Base-by-base conservation (phyloP, 805 yeast genomes). In the Ogataea populi-albae region DNA sequence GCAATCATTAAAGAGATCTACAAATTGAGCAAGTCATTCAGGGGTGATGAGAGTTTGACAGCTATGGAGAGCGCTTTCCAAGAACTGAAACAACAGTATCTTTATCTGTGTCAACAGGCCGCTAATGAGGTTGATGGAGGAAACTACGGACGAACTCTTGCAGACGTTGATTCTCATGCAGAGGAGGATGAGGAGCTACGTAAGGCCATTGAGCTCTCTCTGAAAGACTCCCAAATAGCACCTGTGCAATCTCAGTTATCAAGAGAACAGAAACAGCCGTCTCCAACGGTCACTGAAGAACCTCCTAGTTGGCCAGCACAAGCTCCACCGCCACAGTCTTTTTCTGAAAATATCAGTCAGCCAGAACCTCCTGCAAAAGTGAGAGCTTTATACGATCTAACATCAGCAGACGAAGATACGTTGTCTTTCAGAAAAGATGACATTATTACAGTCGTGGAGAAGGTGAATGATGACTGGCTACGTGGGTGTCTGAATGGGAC, bases 401-500 rank as follows among this genome's bases (percentile, higher is more conserved):
- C 73, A 4, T 77, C 94, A 2, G 69, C 75, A 28, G 97, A 88
- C 52, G 81, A 81, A 3, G 96, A 89, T 43, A 97, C 93, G 47
- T 69, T 91, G 28, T 79, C 95, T 2, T 91, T 93, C 62, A 69
- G 79, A 32, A 80, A 80, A 51, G 97, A 96, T 26, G 98, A 91
- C 55, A 68, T 86, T 10, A 89, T 91, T 32, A 81, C 82, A 1
- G 95, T 93, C 1, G 68, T 89, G 23, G 98, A 89, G 50, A 72
- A 82, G 11, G 95, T 85, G 5, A 89, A 88, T 57, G 72, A 86
- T 43, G 98, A 91, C 54, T 91, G 98, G 98, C 86, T 96, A 82
- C 73, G 86, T 47, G 98, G 98, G 11, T 76, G 91, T 5, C 62
- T 91, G 34, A 71, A 75, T 36, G 96, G 96, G 1, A 73, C 71